These are phyloP conservation scores for Juglanconis juglandina DNA, from an alignment of 2,329 filamentous ascomycete genomes.

Conservation along the genomic window DNA sequence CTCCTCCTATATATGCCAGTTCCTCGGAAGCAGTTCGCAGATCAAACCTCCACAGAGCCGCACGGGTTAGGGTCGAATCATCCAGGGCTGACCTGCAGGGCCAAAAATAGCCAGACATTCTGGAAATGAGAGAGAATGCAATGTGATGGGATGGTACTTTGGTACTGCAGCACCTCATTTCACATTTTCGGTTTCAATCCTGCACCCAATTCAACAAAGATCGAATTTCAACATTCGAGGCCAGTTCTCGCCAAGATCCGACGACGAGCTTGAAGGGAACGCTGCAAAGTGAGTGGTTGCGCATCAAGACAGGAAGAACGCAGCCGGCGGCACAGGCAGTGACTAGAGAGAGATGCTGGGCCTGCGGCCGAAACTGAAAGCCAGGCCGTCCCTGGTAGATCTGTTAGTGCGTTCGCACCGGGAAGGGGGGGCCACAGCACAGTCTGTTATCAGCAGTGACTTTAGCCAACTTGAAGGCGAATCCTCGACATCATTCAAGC, in stretches of 20 bases:
- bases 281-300: too few species aligned
- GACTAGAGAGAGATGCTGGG: conserved; percentile 44
- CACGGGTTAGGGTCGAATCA: background rate
- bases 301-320: too few species aligned
- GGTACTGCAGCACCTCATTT: background rate
- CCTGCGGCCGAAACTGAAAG: conserved; percentile 47
- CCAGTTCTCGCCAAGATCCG: too few species aligned
- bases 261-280: too few species aligned
- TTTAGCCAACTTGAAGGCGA: conserved; percentile 1
- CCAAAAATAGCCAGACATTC: background rate
- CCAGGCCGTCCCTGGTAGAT: conserved; percentile 52
- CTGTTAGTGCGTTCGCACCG: conserved; percentile 39
- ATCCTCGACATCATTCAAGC: conserved; percentile 26
- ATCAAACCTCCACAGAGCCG: too few species aligned
- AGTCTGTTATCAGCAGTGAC: conserved; percentile 7
- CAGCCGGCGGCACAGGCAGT: background rate
- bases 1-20: too few species aligned
- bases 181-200: background rate
- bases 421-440: conserved; percentile 20
- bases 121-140: background rate
- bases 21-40: too few species aligned
- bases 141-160: background rate
- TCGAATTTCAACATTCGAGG: background rate
- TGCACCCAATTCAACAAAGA: too few species aligned
- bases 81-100: background rate